Percentiles rank a stretch among this genome's conserved stretches.
Conservation (phyloP, 192 early-diverging fungal genomes). For the Linnemannia exigua region DNA sequence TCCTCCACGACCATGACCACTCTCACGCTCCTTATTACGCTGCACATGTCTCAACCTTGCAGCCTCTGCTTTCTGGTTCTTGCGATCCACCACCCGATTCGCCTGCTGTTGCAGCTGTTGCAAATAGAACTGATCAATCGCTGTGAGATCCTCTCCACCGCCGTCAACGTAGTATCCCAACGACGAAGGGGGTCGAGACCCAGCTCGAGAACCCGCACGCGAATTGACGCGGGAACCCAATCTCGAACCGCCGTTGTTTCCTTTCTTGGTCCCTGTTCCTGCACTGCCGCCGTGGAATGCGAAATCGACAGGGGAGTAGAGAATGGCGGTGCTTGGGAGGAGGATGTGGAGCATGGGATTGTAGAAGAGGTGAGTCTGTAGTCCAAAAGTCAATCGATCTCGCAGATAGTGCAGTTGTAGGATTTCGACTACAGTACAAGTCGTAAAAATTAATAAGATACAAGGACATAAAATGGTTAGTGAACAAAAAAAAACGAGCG, state of each 20-base stretch:
- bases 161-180: constrained; percentile 46
- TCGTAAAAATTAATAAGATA: not conserved
- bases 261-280: not conserved
- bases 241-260: not conserved
- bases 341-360: constrained; percentile 50
- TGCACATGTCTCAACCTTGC: constrained; percentile 49
- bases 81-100: constrained; percentile 33
- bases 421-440: constrained; percentile 37
- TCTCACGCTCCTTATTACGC: constrained; percentile 41
- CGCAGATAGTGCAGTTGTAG: constrained; percentile 41
- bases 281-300: constrained; percentile 9
- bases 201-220: constrained; percentile 28
- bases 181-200: constrained; percentile 34
- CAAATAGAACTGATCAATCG: not conserved
- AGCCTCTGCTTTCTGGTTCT: constrained; percentile 48
- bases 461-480: not conserved
- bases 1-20: not conserved
- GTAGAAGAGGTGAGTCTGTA: constrained; percentile 47
- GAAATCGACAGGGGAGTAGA: constrained; percentile 35
- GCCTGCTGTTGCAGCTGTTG: not conserved
- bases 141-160: constrained; percentile 31
- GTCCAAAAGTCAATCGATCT: constrained; percentile 39
- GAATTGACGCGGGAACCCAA: constrained; percentile 10
- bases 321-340: constrained; percentile 38
- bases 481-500: not conserved